Evolutionary conservation across 2,329 filamentous ascomycete genomes (phyloP), one percentile per base, ranked within the genome.

Genomic region (Fusarium coicis): DNA sequence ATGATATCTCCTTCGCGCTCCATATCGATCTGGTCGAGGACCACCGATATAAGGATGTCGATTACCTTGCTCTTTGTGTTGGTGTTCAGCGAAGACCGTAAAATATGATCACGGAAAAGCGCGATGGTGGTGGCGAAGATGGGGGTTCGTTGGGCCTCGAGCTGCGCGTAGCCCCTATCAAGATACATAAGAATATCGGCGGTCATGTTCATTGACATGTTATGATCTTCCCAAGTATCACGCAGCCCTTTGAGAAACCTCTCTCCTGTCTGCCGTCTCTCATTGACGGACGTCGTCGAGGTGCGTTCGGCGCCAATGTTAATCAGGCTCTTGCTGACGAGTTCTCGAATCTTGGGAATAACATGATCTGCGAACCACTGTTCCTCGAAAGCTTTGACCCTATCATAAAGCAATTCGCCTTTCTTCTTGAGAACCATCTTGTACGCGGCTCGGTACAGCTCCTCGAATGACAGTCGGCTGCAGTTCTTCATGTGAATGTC

Each of bases 151-250:
- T 91, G 89, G 10, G 83, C 78, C 71, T 97, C 94, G 55, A 80
- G 78, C 40, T 91, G 86, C 55, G 91, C 92, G 78, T 93, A 95
- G 34, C 95, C 92, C 55, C 95, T 92, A 80, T 99, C 96, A 87
- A 99, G 94, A 79, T 98, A 98, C 95, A 98, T 98, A 57, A 98
- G 87, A 37, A 98, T 94, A 81, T 98, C 96, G 8, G 95, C 95
- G 56, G 94, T 92, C 96, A 98, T 98, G 79, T 94, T 95, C 93
- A 97, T 97, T 49, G 93, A 95, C 63, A 93, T 89, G 79, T 95
- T 93, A 79, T 99, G 95, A 71, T 97, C 93, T 68, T 95, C 90
- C 94, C 95, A 99, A 5, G 92, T 90, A 65, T 91, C 87, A 75
- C 92, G 92, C 19, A 98, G 82, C 0, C 90, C 92, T 62, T 89